Evolutionary conservation across 306 rosid genomes (phyloP).

Genomic region (Delonix regia): DNA sequence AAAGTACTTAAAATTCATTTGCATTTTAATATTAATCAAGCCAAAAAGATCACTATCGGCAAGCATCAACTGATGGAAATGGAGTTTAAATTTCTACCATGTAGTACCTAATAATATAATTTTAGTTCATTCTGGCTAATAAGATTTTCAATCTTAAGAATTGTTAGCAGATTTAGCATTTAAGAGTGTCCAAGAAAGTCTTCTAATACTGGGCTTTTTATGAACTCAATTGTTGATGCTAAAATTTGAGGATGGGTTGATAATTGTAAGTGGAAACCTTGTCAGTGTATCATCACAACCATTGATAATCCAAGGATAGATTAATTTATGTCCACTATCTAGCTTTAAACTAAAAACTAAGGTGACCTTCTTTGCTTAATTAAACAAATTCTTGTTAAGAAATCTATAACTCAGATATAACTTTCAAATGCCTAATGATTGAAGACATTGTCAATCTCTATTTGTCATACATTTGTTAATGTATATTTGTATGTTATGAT

Average conservation of each 20-base stretch:
- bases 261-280: slow-evolving; percentile 71
- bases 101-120: slow-evolving; percentile 68
- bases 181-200: slow-evolving; percentile 62
- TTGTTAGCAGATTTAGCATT: slow-evolving; percentile 41
- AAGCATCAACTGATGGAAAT: not conserved
- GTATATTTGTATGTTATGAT: too few species aligned
- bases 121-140: slow-evolving; percentile 54
- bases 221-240: slow-evolving; percentile 55
- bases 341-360: slow-evolving; percentile 85
- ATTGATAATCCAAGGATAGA: slow-evolving; percentile 90
- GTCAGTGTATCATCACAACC: slow-evolving; percentile 76
- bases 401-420: slow-evolving; percentile 1
- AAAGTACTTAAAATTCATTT: slow-evolving; percentile 17
- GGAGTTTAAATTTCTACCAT: not conserved
- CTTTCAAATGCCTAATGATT: too few species aligned
- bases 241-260: slow-evolving; percentile 70
- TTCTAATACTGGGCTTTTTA: slow-evolving; percentile 60
- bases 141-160: slow-evolving; percentile 46
- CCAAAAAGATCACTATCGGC: not conserved
- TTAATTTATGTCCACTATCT: slow-evolving; percentile 85
- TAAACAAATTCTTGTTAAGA: slow-evolving; percentile 32
- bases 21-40: slow-evolving; percentile 24
- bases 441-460: too few species aligned
- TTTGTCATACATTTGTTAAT: too few species aligned
- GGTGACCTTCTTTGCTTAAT: slow-evolving; percentile 87